phyloP scores from a whole-genome alignment of 306 rosid species.

The Abrus precatorius region DNA sequence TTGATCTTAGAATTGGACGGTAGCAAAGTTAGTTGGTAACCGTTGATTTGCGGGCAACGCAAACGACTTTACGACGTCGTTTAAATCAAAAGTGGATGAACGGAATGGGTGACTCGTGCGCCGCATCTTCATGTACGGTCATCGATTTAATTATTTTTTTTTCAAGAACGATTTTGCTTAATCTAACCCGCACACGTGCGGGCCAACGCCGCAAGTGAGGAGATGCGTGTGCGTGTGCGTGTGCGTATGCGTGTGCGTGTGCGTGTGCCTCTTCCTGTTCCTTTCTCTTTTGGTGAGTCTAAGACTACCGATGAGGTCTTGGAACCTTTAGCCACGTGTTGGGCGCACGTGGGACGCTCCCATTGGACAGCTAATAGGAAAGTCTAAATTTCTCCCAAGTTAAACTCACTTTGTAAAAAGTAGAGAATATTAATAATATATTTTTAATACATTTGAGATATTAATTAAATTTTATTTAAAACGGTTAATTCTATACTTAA shows the following conservation, averaged over 20 bases:
- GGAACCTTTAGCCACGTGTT: conserved; percentile 59
- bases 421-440: no score
- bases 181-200: conserved; percentile 24
- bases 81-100: conserved; percentile 17
- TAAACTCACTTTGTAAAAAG: no score
- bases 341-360: conserved; percentile 41
- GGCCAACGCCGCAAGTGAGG: conserved; percentile 39
- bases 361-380: neutral
- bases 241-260: no score
- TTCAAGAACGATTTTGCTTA: neutral
- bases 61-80: conserved; percentile 47
- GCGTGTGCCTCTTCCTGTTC: no score
- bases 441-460: no score
- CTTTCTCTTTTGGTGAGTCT: no score
- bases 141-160: conserved; percentile 17
- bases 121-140: conserved; percentile 43
- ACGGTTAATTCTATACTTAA: no score
- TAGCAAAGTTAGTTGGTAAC: neutral
- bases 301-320: conserved; percentile 20
- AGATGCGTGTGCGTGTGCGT: no score
- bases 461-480: no score
- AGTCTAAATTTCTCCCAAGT: no score
- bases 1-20: neutral
- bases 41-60: neutral
- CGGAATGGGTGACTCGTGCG: conserved; percentile 37